phyloP scores from a whole-genome alignment of 2,329 filamentous ascomycete species.

The Arthrobotrys entomopaga region DNA sequence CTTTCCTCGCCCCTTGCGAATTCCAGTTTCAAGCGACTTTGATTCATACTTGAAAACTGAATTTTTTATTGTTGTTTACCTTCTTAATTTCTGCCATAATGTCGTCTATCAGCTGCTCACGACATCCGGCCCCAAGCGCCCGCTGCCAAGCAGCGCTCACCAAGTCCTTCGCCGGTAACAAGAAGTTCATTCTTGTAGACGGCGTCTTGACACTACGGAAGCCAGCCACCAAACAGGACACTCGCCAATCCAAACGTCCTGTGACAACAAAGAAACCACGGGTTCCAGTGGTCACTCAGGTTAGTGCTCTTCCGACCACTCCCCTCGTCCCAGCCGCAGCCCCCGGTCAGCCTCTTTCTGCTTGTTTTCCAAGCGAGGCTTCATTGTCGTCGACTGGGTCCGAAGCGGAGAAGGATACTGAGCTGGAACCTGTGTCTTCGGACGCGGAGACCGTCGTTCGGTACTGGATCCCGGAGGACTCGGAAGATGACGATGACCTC shows the following conservation, averaged over 20 bases:
- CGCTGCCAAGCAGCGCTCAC: not conserved
- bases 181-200: slow-evolving; percentile 19
- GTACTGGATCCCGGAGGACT: not conserved
- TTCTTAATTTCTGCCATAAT: not conserved
- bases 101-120: not conserved
- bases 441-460: not conserved
- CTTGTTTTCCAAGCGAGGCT: not conserved
- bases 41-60: not conserved
- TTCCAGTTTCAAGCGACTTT: not conserved
- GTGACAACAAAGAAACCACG: not conserved
- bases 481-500: not conserved
- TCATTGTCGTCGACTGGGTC: not conserved
- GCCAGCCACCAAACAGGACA: slow-evolving; percentile 2
- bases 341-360: not conserved
- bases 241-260: not conserved
- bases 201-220: slow-evolving; percentile 18
- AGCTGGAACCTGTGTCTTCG: not conserved
- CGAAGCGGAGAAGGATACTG: not conserved
- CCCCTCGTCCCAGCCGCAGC: not conserved
- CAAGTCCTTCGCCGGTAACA: slow-evolving; percentile 25
- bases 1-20: not conserved
- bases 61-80: not conserved
- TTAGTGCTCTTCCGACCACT: not conserved
- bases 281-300: not conserved
- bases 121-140: not conserved